These are phyloP conservation scores for Fusarium sp. DNA, from an alignment of 2,329 filamentous ascomycete genomes.

Conservation along the genomic window DNA sequence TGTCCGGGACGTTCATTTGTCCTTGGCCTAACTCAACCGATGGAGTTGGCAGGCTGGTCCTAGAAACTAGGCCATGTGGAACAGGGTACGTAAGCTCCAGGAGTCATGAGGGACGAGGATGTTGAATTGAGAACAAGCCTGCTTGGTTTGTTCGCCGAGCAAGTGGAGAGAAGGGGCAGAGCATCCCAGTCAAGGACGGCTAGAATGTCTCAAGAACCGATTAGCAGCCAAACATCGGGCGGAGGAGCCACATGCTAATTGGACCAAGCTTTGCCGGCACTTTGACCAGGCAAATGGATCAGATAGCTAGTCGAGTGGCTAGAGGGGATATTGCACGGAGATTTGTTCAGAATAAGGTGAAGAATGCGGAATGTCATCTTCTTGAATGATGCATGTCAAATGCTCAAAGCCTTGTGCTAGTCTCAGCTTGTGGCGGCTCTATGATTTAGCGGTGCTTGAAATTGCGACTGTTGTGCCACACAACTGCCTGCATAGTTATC, in stretches of 20 bases:
- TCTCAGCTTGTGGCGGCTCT: neutral
- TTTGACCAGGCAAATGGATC: conserved; percentile 18
- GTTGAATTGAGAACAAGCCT: conserved; percentile 18
- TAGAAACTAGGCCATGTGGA: conserved; percentile 35
- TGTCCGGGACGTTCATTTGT: neutral
- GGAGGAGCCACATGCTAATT: conserved; percentile 18
- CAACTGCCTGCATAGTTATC: neutral
- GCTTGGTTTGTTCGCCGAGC: conserved; percentile 23
- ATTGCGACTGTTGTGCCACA: conserved; percentile 2
- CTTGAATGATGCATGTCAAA: neutral
- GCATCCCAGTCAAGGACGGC: conserved; percentile 32
- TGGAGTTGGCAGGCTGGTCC: conserved; percentile 23
- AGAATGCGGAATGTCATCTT: conserved; percentile 5
- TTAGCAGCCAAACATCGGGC: conserved; percentile 36
- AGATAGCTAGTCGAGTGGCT: neutral
- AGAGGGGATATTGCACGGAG: neutral
- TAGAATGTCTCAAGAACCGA: conserved; percentile 44
- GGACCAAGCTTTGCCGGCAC: conserved; percentile 27
- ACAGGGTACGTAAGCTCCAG: conserved; percentile 40
- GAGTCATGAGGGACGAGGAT: conserved; percentile 37
- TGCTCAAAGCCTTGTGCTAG: neutral
- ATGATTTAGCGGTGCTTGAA: neutral
- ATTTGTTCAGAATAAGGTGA: conserved; percentile 2
- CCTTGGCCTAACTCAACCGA: neutral
- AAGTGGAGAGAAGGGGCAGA: conserved; percentile 32